Conservation (phyloP, 768 basidiomycete species). For the Termitomyces sp. region DNA sequence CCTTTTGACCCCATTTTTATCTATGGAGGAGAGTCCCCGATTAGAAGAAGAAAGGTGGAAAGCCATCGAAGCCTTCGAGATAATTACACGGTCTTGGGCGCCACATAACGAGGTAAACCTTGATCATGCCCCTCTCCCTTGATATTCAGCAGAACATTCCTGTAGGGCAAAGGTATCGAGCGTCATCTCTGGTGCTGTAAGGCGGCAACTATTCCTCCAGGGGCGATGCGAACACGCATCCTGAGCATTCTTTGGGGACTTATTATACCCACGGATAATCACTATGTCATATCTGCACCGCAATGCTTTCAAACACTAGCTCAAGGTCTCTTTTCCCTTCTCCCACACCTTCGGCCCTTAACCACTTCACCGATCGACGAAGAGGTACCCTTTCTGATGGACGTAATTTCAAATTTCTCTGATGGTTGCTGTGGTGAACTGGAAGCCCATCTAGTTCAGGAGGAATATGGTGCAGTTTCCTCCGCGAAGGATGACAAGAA, state of each 20-base stretch:
- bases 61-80: slow-evolving; percentile 59
- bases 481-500: slow-evolving; percentile 30
- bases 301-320: slow-evolving; percentile 45
- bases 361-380: slow-evolving; percentile 14
- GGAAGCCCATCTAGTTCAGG: slow-evolving; percentile 37
- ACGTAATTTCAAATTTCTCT: slow-evolving; percentile 39
- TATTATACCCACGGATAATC: slow-evolving; percentile 36
- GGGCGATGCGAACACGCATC: slow-evolving; percentile 41
- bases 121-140: background rate
- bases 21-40: slow-evolving; percentile 23
- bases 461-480: slow-evolving; percentile 39
- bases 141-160: background rate
- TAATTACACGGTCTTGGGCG: slow-evolving; percentile 52
- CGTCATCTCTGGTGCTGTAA: slow-evolving; percentile 70
- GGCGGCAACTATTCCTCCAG: slow-evolving; percentile 41
- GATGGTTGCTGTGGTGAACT: slow-evolving; percentile 45
- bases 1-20: slow-evolving; percentile 51
- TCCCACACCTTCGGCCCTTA: slow-evolving; percentile 30
- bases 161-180: slow-evolving; percentile 41
- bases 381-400: slow-evolving; percentile 31
- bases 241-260: slow-evolving; percentile 43
- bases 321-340: slow-evolving; percentile 45
- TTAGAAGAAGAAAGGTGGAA: slow-evolving; percentile 48
- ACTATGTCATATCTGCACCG: slow-evolving; percentile 35
- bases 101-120: slow-evolving; percentile 46